A percentile compares a stretch with the other conserved stretches of the same genome.
phyloP scores from a whole-genome alignment of 306 rosid genomes.

The Lagenaria siceraria region DNA sequence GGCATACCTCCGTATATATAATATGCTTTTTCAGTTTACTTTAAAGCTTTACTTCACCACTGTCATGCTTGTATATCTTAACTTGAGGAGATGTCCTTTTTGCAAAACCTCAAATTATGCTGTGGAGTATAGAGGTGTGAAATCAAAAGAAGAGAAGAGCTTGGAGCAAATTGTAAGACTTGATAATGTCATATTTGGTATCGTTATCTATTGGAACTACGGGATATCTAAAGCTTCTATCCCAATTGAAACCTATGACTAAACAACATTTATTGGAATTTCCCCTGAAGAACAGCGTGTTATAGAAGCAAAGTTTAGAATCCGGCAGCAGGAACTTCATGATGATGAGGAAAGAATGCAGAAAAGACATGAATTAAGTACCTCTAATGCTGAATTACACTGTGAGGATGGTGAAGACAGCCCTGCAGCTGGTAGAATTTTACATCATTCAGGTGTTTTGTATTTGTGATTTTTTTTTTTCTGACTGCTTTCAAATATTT shows the following conservation, averaged over 20 bases:
- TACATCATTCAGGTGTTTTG: not conserved
- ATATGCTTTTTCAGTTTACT: not conserved
- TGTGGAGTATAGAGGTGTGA: conserved; percentile 89
- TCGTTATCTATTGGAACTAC: not conserved
- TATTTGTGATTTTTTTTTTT: not conserved
- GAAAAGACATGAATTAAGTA: conserved; percentile 51
- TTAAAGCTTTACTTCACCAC: not conserved
- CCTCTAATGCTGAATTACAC: conserved; percentile 33
- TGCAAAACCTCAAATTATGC: conserved; percentile 92
- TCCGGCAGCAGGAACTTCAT: conserved; percentile 71
- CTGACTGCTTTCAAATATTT: not conserved
- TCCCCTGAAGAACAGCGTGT: conserved; percentile 95
- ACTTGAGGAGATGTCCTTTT: conserved; percentile 76
- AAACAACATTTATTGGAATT: conserved; percentile 8
- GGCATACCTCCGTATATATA: conserved; percentile 5
- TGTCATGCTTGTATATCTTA: conserved; percentile 33
- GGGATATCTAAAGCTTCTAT: conserved; percentile 1
- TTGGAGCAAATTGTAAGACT: conserved; percentile 78
- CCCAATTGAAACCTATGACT: not conserved
- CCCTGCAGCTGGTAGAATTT: conserved; percentile 55
- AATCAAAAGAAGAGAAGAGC: conserved; percentile 93
- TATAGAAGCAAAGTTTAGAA: conserved; percentile 96
- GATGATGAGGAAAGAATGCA: conserved; percentile 89
- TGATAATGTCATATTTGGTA: conserved; percentile 7
- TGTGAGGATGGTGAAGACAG: conserved; percentile 35